A percentile compares a stretch with the other conserved stretches of the same genome.
phyloP scores from a whole-genome alignment of 805 yeast species.

The Hanseniaspora thailandica region DNA sequence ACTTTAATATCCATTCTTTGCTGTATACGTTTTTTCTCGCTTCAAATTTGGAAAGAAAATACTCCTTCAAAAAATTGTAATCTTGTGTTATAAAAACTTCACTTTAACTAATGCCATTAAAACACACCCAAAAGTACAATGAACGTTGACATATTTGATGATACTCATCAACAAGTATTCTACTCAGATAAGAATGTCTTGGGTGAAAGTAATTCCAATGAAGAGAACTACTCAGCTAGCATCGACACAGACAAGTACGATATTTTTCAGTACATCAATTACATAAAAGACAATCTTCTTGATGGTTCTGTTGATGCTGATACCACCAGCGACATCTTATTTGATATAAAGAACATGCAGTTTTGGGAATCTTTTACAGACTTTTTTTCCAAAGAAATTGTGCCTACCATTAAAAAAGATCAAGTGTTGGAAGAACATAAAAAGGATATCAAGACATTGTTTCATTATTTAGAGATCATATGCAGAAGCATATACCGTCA shows the following conservation, averaged over 20 bases:
- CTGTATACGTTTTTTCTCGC: too few species aligned
- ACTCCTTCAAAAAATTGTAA: too few species aligned
- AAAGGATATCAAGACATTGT: not conserved
- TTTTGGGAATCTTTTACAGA: slow-evolving; percentile 3
- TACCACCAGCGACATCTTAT: not conserved
- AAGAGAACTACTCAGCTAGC: not conserved
- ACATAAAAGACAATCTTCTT: not conserved
- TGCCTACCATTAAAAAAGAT: not conserved
- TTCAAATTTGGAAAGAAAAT: too few species aligned
- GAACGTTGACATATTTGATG: not conserved
- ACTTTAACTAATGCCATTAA: too few species aligned
- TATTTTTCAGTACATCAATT: not conserved
- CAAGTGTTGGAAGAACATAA: not conserved
- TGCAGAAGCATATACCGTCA: not conserved
- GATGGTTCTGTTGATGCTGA: not conserved
- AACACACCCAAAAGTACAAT: too few species aligned
- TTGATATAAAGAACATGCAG: not conserved
- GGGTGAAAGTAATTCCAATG: not conserved
- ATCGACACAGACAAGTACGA: slow-evolving; percentile 1
- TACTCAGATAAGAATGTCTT: not conserved
- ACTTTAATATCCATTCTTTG: too few species aligned
- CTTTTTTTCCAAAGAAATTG: not conserved
- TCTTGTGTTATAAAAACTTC: too few species aligned
- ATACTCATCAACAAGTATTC: not conserved
- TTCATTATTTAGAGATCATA: not conserved